Evolutionary conservation across 116 monocot species (phyloP), one percentile per base, ranked within the genome.

Genomic region (Dioscorea cayenensis): DNA sequence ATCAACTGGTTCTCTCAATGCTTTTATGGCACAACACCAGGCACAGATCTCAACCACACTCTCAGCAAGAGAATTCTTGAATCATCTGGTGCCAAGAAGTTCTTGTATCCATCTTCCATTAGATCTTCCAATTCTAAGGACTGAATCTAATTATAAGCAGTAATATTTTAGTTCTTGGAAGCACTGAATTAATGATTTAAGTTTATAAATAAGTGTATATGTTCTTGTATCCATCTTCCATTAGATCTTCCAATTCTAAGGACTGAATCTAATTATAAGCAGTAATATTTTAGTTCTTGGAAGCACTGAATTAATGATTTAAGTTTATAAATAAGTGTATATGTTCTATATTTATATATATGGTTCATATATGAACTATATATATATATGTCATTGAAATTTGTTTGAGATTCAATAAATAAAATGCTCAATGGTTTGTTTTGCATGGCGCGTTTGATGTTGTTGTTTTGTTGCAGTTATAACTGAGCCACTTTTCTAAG

Each of bases 61-160:
- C 49, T 69, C 17, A 69, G 69, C 51, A 69, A 69, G 69, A 69
- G 49, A 22, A 69, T 69, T 25, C 28, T 69, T 7, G 69, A 69
- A 51, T 50, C 51, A 13, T 27, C 69, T 25, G 69, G 69, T 13
- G 69, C 69, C 5, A 69, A 69, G 69, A 69, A 69, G 50, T 50
- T 52, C 51, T 69, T 69, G 51, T 69, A 69, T 55, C 69, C 69
- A 20, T 51, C 50, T 25, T 69, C 69, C n/a, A 69, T 69, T 6
- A 50, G 69, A 52, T 25, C 20, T 19, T 55, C 52, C 6, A 49
- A 28, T n/a, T 55, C n/a, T 16, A 43, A 55, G 55, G 55, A n/a
- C 5, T 55, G 55, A n/a, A n/a, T n/a, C 17, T 55, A n/a, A 5
- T 19, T 3, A 51, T 17, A 51, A 17, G 51, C 51, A 51, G 11